phyloP scores from a whole-genome alignment of 2,329 filamentous ascomycete genomes.

The Curvularia sp. region DNA sequence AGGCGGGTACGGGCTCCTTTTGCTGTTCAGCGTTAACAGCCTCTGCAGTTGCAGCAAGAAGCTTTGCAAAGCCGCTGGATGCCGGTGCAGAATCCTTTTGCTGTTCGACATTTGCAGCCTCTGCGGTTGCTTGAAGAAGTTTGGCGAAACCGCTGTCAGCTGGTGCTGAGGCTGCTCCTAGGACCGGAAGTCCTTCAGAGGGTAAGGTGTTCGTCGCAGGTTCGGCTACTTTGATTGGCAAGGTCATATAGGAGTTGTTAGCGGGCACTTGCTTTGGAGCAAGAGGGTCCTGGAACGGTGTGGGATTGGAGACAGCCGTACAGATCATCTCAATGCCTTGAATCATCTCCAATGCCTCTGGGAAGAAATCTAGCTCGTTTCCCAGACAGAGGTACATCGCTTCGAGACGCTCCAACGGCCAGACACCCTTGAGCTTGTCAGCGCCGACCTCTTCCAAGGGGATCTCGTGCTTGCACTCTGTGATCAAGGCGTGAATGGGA shows the following conservation, averaged over 20 bases:
- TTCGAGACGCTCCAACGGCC: constrained; percentile 9
- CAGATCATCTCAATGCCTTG: constrained; percentile 8
- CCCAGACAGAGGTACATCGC: not conserved
- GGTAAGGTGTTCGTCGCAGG: not conserved
- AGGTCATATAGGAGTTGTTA: not conserved
- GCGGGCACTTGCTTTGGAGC: not conserved
- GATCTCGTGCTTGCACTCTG: constrained; percentile 8
- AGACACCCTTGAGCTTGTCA: constrained; percentile 3
- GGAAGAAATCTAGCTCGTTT: not conserved
- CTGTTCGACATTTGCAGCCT: not conserved
- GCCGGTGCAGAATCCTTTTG: not conserved
- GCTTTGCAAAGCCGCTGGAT: not conserved
- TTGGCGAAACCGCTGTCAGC: not conserved
- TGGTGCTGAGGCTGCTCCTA: not conserved
- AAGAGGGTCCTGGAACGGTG: constrained; percentile 9
- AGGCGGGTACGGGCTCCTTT: not conserved
- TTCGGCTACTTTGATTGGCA: not conserved
- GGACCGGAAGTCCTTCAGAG: not conserved
- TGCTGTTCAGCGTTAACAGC: not conserved
- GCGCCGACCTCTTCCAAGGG: constrained; percentile 14
- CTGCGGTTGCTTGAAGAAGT: not conserved
- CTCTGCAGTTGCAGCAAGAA: not conserved
- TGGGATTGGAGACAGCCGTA: constrained; percentile 8
- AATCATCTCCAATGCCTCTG: constrained; percentile 1
- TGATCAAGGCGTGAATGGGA: constrained; percentile 8